These are phyloP conservation scores for Rhizopogon vulgaris DNA, from an alignment of 768 basidiomycete species.

Conservation along the genomic window DNA sequence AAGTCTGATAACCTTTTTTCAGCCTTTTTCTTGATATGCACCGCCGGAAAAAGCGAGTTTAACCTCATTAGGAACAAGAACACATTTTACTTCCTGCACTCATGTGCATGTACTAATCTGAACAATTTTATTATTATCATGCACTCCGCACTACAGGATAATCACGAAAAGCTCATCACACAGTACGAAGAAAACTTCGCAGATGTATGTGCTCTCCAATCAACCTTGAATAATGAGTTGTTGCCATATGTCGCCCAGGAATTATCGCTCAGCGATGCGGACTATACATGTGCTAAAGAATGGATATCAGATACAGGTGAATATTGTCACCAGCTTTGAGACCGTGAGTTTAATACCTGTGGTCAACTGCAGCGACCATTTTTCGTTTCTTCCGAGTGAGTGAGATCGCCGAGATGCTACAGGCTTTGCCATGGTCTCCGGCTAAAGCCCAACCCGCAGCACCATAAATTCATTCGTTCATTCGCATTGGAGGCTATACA, in stretches of 20 bases:
- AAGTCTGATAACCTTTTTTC: too few species aligned
- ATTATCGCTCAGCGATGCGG: constrained; percentile 41
- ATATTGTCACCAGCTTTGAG: constrained; percentile 14
- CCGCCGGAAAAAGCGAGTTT: too few species aligned
- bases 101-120: constrained; percentile 8
- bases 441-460: constrained; percentile 31
- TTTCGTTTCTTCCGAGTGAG: constrained; percentile 61
- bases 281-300: constrained; percentile 45
- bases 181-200: constrained; percentile 47
- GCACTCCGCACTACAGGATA: constrained; percentile 35
- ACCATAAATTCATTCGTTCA: constrained; percentile 59
- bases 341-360: not conserved
- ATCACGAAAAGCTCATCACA: constrained; percentile 40
- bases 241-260: constrained; percentile 57
- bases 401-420: constrained; percentile 2
- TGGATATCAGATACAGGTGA: constrained; percentile 66
- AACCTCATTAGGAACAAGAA: too few species aligned
- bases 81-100: not conserved
- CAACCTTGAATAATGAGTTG: constrained; percentile 47
- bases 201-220: constrained; percentile 41
- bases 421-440: not conserved
- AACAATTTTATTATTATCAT: constrained; percentile 20
- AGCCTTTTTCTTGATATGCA: too few species aligned
- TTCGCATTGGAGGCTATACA: constrained; percentile 56
- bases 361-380: constrained; percentile 34